A percentile compares a stretch with the other conserved stretches of the same genome.
Conservation (phyloP, 495 filamentous ascomycete species). For the Collariella sp. region DNA sequence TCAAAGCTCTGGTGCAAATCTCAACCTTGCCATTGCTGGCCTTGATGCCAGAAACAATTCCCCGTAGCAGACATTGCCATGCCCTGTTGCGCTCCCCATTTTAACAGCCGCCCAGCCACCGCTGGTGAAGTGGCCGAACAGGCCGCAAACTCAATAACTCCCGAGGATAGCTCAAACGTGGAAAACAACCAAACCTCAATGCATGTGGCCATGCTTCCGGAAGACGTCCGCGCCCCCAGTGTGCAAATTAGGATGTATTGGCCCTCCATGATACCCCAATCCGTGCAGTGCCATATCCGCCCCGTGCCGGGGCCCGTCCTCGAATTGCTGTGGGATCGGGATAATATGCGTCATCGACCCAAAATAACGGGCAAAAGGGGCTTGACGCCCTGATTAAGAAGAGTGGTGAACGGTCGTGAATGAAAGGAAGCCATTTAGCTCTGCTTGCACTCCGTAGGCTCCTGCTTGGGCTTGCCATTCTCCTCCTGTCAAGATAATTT, state of each 20-base stretch:
- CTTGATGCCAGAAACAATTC: neutral
- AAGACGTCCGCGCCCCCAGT: slow-evolving; percentile 13
- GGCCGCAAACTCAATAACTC: slow-evolving; percentile 9
- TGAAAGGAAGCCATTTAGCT: slow-evolving; percentile 52
- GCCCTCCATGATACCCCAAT: slow-evolving; percentile 7
- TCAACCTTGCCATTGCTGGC: neutral
- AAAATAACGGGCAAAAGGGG: slow-evolving; percentile 5
- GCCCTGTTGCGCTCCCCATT: slow-evolving; percentile 8
- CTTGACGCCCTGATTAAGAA: slow-evolving; percentile 12
- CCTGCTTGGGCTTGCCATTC: slow-evolving; percentile 92
- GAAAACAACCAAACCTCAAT: slow-evolving; percentile 20
- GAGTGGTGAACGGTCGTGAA: slow-evolving; percentile 3
- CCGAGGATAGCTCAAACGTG: slow-evolving; percentile 9
- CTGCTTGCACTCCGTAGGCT: slow-evolving; percentile 99
- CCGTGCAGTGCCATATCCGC: slow-evolving; percentile 7
- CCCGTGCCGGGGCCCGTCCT: slow-evolving; percentile 5
- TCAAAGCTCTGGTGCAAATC: neutral
- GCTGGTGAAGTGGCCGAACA: neutral
- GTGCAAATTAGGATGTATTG: slow-evolving; percentile 19
- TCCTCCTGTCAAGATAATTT: slow-evolving; percentile 58
- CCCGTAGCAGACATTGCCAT: slow-evolving; percentile 12
- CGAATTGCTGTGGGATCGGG: slow-evolving; percentile 6
- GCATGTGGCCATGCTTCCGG: slow-evolving; percentile 18
- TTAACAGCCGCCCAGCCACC: slow-evolving; percentile 14
- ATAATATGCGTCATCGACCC: slow-evolving; percentile 5